These are phyloP conservation scores for Pichia sp. DNA, from an alignment of 1,139 yeast species.

Conservation along the genomic window DNA sequence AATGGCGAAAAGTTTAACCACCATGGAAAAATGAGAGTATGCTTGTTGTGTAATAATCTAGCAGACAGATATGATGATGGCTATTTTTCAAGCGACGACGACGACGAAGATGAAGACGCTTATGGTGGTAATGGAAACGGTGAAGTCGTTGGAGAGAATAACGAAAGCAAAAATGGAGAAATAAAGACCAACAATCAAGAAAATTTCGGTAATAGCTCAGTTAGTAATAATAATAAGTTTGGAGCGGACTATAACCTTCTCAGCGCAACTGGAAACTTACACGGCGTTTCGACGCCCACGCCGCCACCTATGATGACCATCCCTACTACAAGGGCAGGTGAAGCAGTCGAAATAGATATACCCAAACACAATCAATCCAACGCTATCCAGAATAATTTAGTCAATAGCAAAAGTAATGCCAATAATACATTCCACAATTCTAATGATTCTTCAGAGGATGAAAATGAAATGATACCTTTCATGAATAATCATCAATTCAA, in stretches of 20 bases:
- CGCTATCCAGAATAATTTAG: neutral
- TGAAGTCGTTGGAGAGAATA: slow-evolving; percentile 5
- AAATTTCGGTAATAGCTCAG: neutral
- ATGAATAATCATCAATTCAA: slow-evolving; percentile 26
- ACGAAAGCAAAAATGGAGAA: neutral
- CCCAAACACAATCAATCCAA: neutral
- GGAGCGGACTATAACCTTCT: neutral
- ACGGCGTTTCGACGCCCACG: slow-evolving; percentile 26
- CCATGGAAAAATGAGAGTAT: slow-evolving; percentile 70
- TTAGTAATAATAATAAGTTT: neutral
- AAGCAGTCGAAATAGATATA: slow-evolving; percentile 68
- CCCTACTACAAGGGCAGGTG: slow-evolving; percentile 77
- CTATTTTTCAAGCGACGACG: slow-evolving; percentile 58
- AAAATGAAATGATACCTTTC: slow-evolving; percentile 33
- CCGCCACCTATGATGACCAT: slow-evolving; percentile 79
- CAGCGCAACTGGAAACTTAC: neutral
- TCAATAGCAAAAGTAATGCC: neutral
- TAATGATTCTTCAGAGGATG: slow-evolving; percentile 11
- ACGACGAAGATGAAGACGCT: slow-evolving; percentile 9
- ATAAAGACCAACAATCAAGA: neutral
- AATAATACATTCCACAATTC: neutral
- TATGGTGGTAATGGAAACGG: neutral
- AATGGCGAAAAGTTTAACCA: slow-evolving; percentile 70
- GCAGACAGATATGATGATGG: slow-evolving; percentile 55
- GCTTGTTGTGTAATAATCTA: slow-evolving; percentile 68